Base-by-base conservation (phyloP, 169 alveolate genomes). In the Theileria parva region DNA sequence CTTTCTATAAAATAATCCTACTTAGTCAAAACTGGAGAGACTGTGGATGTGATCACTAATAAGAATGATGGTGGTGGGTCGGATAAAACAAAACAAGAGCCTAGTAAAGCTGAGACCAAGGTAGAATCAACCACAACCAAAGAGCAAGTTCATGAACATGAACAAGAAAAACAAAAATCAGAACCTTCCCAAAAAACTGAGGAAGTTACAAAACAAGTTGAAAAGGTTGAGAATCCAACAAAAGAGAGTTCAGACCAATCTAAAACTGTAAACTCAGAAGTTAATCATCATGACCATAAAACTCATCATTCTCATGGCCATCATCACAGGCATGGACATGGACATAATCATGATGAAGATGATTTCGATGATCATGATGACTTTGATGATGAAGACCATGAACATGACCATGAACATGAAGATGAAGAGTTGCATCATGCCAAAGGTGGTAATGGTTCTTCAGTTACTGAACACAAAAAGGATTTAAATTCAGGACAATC, bases 321-420 rank as follows among this genome's bases (percentile, higher is more conserved):
- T 37, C 48, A 37, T 8, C 48, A 37, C 48, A 8, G 19, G 17
- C 37, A 39, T 12, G 5, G 60, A 5, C 78, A 71, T 25, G 78
- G 78, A 5, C 64, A 71, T 19, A 4, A 32, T 3, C 44, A 15
- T 25, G 39, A 30, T 2, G 23, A 11, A 11, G 79, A 30, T 39
- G 74, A 15, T 6, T 25, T 19, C 34, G 67, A 63, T 6, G 81
- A 23, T 19, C 8, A 66, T 28, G 21, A 69, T 1, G 79, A 34
- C 17, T 3, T 30, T 50, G 4, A 51, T 48, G 48, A 44, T 69
- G 9, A 7, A 6, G 77, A 69, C 7, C 71, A 69, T 32, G 74
- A 57, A 8, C 34, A 68, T 68, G 64, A 25, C 44, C 34, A 44
- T 77, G 77, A 77, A 17, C 25, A 68, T n/a, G 61, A 75, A 9